These are phyloP conservation scores for Paecilomyces dactylethromorphus DNA, from an alignment of 2,329 filamentous ascomycete species.

Conservation along the genomic window DNA sequence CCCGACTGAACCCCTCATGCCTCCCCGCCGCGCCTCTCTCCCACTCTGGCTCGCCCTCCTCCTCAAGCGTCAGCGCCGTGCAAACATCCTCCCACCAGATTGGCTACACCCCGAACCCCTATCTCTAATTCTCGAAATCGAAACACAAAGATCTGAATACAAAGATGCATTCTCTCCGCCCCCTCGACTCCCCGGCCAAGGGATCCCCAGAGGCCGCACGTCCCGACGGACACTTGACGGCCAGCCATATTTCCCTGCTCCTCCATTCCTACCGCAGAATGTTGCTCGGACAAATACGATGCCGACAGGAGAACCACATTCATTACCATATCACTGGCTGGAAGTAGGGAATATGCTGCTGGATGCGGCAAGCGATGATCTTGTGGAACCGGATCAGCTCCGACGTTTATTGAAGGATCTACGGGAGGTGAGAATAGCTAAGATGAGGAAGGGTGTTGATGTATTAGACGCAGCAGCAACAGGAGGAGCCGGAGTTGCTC, in stretches of 20 bases:
- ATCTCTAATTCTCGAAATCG: constrained; percentile 68
- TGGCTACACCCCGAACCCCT: constrained; percentile 80
- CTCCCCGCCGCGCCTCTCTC: constrained; percentile 70
- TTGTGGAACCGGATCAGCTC: constrained; percentile 66
- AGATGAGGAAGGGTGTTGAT: constrained; percentile 70
- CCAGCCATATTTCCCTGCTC: constrained; percentile 41
- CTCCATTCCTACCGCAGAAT: constrained; percentile 74
- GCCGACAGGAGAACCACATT: constrained; percentile 17
- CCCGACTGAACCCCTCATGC: constrained; percentile 65
- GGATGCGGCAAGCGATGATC: constrained; percentile 76
- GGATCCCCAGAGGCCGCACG: constrained; percentile 7
- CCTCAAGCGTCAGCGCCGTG: constrained; percentile 86
- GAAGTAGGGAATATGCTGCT: constrained; percentile 84
- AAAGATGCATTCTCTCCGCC: constrained; percentile 70
- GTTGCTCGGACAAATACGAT: constrained; percentile 58
- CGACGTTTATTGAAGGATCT: constrained; percentile 71
- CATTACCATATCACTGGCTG: constrained; percentile 88
- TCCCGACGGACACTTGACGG: constrained; percentile 33
- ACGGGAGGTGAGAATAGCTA: constrained; percentile 81
- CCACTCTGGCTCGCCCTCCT: constrained; percentile 94
- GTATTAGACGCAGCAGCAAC: constrained; percentile 52
- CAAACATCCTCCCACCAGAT: constrained; percentile 83
- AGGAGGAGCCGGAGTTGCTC: constrained; percentile 59
- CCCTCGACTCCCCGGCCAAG: constrained; percentile 55
- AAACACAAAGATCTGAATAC: constrained; percentile 59